A percentile compares a stretch with the other conserved stretches of the same genome.
phyloP scores from a whole-genome alignment of 306 rosid species.

The Quercus berberidifolia region DNA sequence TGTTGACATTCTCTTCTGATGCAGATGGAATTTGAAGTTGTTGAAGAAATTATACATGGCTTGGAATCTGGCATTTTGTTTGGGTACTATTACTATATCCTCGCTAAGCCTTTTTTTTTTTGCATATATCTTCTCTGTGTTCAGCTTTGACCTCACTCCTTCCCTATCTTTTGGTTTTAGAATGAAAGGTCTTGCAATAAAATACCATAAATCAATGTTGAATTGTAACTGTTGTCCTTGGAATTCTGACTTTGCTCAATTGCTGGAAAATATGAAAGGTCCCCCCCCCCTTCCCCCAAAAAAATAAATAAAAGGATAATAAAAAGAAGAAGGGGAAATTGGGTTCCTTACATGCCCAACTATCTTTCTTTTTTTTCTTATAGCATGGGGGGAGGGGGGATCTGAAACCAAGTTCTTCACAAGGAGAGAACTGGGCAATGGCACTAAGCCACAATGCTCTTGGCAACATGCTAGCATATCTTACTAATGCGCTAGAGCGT shows the following conservation, averaged over 20 bases:
- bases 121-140: background rate
- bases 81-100: conserved; percentile 58
- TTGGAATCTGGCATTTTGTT: conserved; percentile 96
- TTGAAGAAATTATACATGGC: conserved; percentile 91
- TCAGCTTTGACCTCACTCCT: conserved; percentile 1
- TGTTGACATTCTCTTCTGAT: conserved; percentile 34
- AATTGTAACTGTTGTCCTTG: background rate
- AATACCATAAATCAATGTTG: background rate
- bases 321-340: background rate
- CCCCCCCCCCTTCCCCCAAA: too few relatives aligned
- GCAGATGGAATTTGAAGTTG: conserved; percentile 92
- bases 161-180: conserved; percentile 3
- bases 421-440: too few relatives aligned
- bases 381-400: too few relatives aligned
- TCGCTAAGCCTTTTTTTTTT: conserved; percentile 9
- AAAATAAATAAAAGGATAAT: too few relatives aligned
- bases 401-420: too few relatives aligned
- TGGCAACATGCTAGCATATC: too few relatives aligned
- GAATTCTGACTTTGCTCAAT: background rate
- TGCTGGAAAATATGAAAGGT: background rate
- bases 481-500: background rate
- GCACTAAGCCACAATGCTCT: too few relatives aligned
- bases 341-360: background rate
- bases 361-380: too few relatives aligned
- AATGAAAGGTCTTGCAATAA: conserved; percentile 7